Conservation (phyloP, 2,329 filamentous ascomycete species). For the Monilinia fructicola region DNA sequence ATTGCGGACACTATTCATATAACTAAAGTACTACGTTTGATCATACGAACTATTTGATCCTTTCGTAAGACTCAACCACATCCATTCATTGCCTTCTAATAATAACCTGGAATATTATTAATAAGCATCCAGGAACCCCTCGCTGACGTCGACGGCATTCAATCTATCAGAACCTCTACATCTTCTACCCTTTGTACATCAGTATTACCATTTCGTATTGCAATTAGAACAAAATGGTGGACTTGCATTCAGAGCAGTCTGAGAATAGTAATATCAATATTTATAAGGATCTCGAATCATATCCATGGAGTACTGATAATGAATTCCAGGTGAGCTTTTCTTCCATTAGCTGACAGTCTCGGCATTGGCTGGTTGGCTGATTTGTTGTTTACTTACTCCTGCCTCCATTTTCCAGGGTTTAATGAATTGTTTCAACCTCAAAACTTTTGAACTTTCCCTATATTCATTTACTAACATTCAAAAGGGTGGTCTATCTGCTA, state of each 20-base stretch:
- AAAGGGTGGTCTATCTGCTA: conserved; percentile 61
- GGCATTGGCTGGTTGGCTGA: conserved; percentile 7
- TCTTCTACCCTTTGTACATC: neutral
- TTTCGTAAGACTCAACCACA: too few relatives aligned
- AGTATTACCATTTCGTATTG: neutral
- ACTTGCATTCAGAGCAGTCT: neutral
- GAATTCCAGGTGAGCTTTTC: conserved; percentile 59
- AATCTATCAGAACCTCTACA: neutral
- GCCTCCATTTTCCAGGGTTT: neutral
- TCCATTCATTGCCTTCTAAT: too few relatives aligned
- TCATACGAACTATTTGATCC: neutral
- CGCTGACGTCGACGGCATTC: neutral
- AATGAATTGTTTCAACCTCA: neutral
- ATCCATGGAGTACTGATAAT: conserved; percentile 66
- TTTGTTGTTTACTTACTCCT: neutral
- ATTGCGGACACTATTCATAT: neutral
- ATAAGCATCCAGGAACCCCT: too few relatives aligned
- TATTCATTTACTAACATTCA: conserved; percentile 6
- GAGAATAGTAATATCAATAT: conserved; percentile 39
- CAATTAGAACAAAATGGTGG: neutral
- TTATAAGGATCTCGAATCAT: conserved; percentile 62
- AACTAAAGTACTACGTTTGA: neutral
- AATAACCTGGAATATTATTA: too few relatives aligned
- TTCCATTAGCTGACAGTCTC: conserved; percentile 27
- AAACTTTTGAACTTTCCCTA: too few relatives aligned